Evolutionary conservation across 106 monocot species (phyloP).

Genomic region (Dendrobium nobile): DNA sequence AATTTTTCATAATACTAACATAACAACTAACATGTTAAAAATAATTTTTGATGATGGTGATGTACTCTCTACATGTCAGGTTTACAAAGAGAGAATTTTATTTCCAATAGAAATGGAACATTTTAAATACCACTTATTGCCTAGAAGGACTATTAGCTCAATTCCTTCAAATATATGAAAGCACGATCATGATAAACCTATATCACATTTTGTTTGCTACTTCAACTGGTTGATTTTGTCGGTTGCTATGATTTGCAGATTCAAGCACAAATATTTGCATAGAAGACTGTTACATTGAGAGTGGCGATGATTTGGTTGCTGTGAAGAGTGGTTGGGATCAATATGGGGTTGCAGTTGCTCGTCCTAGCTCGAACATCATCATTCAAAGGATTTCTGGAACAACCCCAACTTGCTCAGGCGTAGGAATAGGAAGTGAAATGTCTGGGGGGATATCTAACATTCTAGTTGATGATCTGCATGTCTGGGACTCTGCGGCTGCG

Average conservation of each 20-base stretch:
- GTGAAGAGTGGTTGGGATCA: conserved; percentile 98
- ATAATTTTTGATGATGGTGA: no score
- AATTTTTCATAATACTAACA: no score
- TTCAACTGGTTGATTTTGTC: not conserved
- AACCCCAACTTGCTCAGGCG: conserved; percentile 84
- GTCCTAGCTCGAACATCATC: conserved; percentile 64
- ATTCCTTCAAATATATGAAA: not conserved
- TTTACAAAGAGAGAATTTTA: no score
- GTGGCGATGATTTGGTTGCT: conserved; percentile 86
- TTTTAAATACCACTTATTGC: no score
- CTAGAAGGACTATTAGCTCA: no score
- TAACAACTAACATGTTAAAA: no score
- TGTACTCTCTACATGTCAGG: no score
- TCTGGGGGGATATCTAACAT: conserved; percentile 71
- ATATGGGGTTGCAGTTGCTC: conserved; percentile 47
- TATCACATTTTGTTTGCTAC: not conserved
- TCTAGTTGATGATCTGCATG: conserved; percentile 44
- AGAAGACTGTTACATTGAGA: conserved; percentile 92
- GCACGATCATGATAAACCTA: not conserved
- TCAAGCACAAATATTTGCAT: conserved; percentile 76
- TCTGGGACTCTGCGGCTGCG: conserved; percentile 69
- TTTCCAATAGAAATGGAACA: no score
- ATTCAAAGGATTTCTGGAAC: conserved; percentile 71
- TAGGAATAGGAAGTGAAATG: conserved; percentile 96
- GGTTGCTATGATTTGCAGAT: conserved; percentile 24